Percentiles rank a stretch among this genome's conserved stretches.
These are phyloP conservation scores for Calonectria henricotiae DNA, from an alignment of 2,329 filamentous ascomycete genomes.

Conservation along the genomic window DNA sequence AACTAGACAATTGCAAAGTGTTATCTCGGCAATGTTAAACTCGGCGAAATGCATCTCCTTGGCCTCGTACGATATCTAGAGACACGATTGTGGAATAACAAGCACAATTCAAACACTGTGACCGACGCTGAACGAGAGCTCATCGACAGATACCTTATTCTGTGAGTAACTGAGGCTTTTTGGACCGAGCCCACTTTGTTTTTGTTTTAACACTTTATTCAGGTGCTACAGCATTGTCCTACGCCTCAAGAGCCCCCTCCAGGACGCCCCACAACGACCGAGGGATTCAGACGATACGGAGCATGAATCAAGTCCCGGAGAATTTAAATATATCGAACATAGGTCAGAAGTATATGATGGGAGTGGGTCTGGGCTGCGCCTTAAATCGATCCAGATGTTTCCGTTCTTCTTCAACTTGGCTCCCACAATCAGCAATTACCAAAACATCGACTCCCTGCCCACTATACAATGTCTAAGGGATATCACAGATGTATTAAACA, in stretches of 20 bases:
- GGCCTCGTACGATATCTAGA: slow-evolving; percentile 4
- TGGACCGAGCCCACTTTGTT: no score
- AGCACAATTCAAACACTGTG: neutral
- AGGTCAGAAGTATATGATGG: neutral
- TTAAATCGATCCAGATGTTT: slow-evolving; percentile 6
- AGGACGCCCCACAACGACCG: neutral
- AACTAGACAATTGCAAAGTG: neutral
- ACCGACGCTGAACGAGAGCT: neutral
- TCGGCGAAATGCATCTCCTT: slow-evolving; percentile 11
- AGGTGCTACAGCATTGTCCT: slow-evolving; percentile 13
- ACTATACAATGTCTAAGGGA: neutral
- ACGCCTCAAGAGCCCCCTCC: neutral
- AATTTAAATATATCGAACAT: neutral
- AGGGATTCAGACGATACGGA: neutral
- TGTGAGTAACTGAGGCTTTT: neutral
- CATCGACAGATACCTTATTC: neutral
- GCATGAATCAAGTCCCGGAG: neutral
- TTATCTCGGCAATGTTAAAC: slow-evolving; percentile 11
- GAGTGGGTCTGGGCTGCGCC: neutral
- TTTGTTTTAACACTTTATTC: neutral
- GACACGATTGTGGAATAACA: neutral
- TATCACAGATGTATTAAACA: slow-evolving; percentile 1
- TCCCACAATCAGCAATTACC: neutral
- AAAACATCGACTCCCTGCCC: neutral
- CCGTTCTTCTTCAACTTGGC: slow-evolving; percentile 7